These are phyloP conservation scores for Ustilago nuda DNA, from an alignment of 1,284 basidiomycete species.

Conservation along the genomic window DNA sequence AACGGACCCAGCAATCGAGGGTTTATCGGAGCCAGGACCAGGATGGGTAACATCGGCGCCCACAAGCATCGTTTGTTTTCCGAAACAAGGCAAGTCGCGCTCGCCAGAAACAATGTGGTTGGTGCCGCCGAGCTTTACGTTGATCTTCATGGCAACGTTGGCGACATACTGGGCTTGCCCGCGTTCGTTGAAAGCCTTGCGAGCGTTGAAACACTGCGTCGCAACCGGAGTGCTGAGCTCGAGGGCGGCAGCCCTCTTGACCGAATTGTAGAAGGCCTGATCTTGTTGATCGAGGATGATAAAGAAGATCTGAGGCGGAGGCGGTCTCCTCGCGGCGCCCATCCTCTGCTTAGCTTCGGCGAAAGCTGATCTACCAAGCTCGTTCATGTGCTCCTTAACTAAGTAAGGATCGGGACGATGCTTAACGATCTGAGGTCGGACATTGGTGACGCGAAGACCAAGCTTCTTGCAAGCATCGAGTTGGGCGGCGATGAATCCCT, in stretches of 20 bases:
- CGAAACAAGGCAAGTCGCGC: conserved; percentile 61
- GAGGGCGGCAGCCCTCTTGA: conserved; percentile 70
- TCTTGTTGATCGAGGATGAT: conserved; percentile 58
- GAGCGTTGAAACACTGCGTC: conserved; percentile 63
- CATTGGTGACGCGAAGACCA: conserved; percentile 37
- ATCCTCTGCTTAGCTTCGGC: conserved; percentile 14
- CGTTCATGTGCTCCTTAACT: conserved; percentile 19
- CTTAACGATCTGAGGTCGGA: conserved; percentile 15
- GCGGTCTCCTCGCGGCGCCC: conserved; percentile 8
- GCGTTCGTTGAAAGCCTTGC: conserved; percentile 57
- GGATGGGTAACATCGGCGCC: conserved; percentile 69
- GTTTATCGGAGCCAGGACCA: conserved; percentile 69
- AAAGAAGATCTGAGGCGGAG: conserved; percentile 53
- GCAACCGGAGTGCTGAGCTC: conserved; percentile 67
- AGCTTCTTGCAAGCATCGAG: conserved; percentile 17
- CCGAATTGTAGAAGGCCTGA: conserved; percentile 68
- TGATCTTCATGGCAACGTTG: conserved; percentile 68
- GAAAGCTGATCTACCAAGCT: conserved; percentile 24
- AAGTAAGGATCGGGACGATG: conserved; percentile 2
- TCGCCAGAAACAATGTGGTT: conserved; percentile 63
- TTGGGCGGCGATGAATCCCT: conserved; percentile 27
- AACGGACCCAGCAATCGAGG: conserved; percentile 72
- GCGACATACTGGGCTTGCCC: conserved; percentile 71
- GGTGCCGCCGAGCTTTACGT: conserved; percentile 72
- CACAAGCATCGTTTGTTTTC: conserved; percentile 70